Base-by-base conservation (phyloP, 2,329 filamentous ascomycete species). In the Arthroderma sp. region DNA sequence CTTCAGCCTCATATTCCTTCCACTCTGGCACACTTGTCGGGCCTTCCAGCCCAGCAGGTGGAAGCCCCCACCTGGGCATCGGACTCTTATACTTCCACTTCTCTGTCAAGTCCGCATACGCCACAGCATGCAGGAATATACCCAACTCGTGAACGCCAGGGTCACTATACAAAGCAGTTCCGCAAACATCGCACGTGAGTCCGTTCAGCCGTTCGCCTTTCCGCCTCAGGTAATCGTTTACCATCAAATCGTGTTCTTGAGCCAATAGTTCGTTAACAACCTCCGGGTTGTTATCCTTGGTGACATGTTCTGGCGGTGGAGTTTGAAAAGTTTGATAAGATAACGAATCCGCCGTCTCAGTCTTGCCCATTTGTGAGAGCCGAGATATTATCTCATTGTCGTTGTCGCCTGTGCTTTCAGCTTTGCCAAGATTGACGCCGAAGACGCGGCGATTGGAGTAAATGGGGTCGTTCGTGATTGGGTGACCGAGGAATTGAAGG, bases 401-500 rank as follows among this genome's bases (percentile, higher is more conserved):
- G 36, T 82, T 78, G 46, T 86, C 82, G 28, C 75, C 74, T 15
- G 72, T 72, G 3, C 75, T 78, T 41, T 89, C 82, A 9, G 71
- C 69, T 40, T 68, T 75, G 10, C 86, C 91, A 0, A 98, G 76
- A 6, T 81, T 74, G 1, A 81, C 71, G 0, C 91, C 91, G 72
- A 94, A 98, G 7, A 98, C 91, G 46, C 80, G 80, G 58, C 86
- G 80, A 60, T 98, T 98, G 56, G 86, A 87, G 63, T 98, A 98
- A 55, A 98, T 96, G 5, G 91, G 91, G 59, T 98, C 91, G 62
- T 98, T 98, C 51, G 86, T 81, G 54, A 98, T 96, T 1, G 91
- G 91, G 59, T 96, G 84, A 1, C 91, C 91, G 3, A 98, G 71
- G 62, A 86, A 94, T 60, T 98, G 91, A 10, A 98, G 73, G 58